A percentile compares a stretch with the other conserved stretches of the same genome.
phyloP scores from a whole-genome alignment of 169 alveolate species.

The Hepatocystis sp. region DNA sequence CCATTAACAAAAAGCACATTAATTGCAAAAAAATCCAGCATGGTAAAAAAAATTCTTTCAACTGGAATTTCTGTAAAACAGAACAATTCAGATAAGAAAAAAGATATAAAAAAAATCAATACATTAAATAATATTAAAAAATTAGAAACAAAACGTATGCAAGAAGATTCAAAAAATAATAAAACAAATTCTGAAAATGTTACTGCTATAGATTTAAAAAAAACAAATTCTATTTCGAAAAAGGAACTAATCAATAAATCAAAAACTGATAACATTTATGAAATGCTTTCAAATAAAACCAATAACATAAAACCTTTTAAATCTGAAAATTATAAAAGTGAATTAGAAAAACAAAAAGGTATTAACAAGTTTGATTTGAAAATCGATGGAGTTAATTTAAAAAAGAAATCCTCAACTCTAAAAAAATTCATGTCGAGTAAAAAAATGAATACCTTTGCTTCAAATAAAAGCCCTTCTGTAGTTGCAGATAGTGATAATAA shows the following conservation, averaged over 20 bases:
- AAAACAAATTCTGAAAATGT: slow-evolving; percentile 18
- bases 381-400: slow-evolving; percentile 9
- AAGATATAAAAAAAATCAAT: slow-evolving; percentile 21
- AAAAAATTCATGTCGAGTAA: slow-evolving; percentile 11
- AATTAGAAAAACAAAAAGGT: slow-evolving; percentile 17
- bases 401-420: slow-evolving; percentile 10
- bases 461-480: slow-evolving; percentile 6
- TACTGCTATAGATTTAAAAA: slow-evolving; percentile 27
- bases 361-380: slow-evolving; percentile 1
- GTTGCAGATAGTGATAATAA: slow-evolving; percentile 4
- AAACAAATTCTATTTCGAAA: slow-evolving; percentile 10
- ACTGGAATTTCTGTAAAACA: slow-evolving; percentile 44
- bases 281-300: slow-evolving; percentile 1
- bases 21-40: slow-evolving; percentile 23
- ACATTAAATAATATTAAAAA: slow-evolving; percentile 25
- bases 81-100: slow-evolving; percentile 29
- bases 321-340: slow-evolving; percentile 27
- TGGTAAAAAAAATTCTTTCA: slow-evolving; percentile 25
- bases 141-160: slow-evolving; percentile 15
- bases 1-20: slow-evolving; percentile 40
- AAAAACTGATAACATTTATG: slow-evolving; percentile 42
- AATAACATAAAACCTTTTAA: slow-evolving; percentile 23
- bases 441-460: slow-evolving; percentile 6
- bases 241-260: slow-evolving; percentile 42
- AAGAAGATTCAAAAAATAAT: slow-evolving; percentile 13